Base-by-base conservation (phyloP, 495 filamentous ascomycete species). In the Penicillium cosmopolitanum region DNA sequence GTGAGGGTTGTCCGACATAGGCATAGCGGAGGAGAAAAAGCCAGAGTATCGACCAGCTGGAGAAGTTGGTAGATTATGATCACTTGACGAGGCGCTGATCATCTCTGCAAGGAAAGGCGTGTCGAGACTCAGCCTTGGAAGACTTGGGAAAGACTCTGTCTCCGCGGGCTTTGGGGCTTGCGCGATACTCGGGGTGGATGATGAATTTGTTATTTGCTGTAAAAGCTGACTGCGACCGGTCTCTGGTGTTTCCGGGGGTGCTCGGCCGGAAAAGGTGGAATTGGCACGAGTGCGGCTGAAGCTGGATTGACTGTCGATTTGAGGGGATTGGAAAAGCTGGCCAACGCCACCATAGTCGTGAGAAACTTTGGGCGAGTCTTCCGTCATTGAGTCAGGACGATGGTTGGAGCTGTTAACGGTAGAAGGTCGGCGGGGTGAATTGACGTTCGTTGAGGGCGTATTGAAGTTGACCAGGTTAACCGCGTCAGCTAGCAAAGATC, bases 11-110 rank as follows among this genome's bases (percentile, higher is more conserved):
- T 95, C 92, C 0, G 88, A 85, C 76, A 93, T 86, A 2, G 91
- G 91, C 77, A 96, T 85, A 12, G 92, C 91, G 8, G 92, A 96
- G 42, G 90, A 90, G 77, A 96, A 96, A 34, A 94, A 75, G 15
- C 85, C 87, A 0, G 90, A 92, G 61, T 75, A 79, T 42, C 75
- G 74, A 34, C 70, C 73, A 21, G 60, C 60, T 4, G 76, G 70
- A 5, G 74, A 68, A 4, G 66, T 50, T 5, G 74, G 71, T 1
- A 57, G 58, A 35, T 71, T 68, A 11, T 71, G 70, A 3, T 61
- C 64, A 33, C 44, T 62, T 0, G 70, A 60, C 5, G 69, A 63
- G 10, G 61, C 51, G 50, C 46, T 58, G 34, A 74, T 62, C 15
- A 78, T 57, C 35, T 80, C 78, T 10, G 65, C 65, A 8, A 80